These are phyloP conservation scores for Syzygium syzygioides DNA, from an alignment of 441 rosid species.

Conservation along the genomic window DNA sequence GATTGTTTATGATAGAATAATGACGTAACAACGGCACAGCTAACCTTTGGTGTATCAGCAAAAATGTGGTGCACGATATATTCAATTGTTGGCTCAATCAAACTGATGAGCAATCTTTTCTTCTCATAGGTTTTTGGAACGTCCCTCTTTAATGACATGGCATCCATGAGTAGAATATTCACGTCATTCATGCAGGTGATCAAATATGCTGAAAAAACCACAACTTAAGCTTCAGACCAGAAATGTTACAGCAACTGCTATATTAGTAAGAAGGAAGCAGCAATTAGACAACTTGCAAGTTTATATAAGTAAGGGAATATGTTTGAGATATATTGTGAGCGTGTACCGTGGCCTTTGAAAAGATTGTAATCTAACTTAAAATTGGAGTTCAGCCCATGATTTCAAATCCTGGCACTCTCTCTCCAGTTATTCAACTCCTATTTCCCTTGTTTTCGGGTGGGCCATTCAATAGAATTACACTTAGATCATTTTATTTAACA, in stretches of 20 bases:
- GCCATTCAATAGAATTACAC: not conserved
- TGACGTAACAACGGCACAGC: conserved; percentile 7
- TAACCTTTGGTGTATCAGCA: conserved; percentile 64
- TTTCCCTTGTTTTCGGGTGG: not conserved
- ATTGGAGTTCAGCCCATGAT: not conserved
- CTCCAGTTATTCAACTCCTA: not conserved
- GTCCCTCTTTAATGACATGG: conserved; percentile 33
- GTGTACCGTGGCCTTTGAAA: not conserved
- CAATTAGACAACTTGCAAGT: not conserved
- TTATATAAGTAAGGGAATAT: not conserved
- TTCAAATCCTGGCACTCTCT: not conserved
- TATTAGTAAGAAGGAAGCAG: not conserved
- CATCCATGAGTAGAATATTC: conserved; percentile 36
- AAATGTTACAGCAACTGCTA: not conserved
- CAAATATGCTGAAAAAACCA: conserved; percentile 43
- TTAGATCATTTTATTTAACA: not conserved
- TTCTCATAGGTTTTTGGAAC: conserved; percentile 27
- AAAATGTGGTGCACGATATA: conserved; percentile 63
- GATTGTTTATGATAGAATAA: not conserved
- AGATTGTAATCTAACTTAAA: not conserved
- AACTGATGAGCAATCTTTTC: conserved; percentile 44
- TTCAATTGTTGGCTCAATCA: conserved; percentile 83
- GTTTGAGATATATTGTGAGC: not conserved
- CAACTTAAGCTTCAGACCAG: not conserved
- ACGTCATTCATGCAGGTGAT: conserved; percentile 62